Percentiles rank a stretch among this genome's conserved stretches.
Evolutionary conservation across 1,284 basidiomycete species (phyloP).

Genomic region (Phellopilus nigrolimitatus): DNA sequence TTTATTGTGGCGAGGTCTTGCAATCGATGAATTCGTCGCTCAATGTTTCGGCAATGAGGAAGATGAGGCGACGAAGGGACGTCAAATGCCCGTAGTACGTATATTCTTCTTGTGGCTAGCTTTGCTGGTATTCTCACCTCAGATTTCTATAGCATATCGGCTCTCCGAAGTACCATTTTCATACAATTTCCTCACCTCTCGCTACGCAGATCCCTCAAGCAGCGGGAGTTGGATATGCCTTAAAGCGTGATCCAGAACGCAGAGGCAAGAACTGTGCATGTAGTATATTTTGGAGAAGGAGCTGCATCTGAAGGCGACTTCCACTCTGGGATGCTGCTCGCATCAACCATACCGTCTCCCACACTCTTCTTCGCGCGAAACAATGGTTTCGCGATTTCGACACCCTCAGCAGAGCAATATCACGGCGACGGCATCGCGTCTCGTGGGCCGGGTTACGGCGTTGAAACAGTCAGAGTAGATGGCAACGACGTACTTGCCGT

Average conservation of each 20-base stretch:
- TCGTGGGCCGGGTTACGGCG: conserved; percentile 90
- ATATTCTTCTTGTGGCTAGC: not conserved
- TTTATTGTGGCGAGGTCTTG: conserved; percentile 82
- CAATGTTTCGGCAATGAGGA: conserved; percentile 86
- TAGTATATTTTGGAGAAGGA: conserved; percentile 86
- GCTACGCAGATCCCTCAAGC: conserved; percentile 96
- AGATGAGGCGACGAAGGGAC: conserved; percentile 80
- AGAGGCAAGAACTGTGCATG: conserved; percentile 75
- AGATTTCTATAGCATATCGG: conserved; percentile 69
- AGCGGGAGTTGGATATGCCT: conserved; percentile 87
- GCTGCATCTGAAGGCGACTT: conserved; percentile 79
- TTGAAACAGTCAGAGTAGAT: conserved; percentile 88
- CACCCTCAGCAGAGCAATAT: conserved; percentile 86
- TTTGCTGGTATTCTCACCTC: not conserved
- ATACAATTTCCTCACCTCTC: conserved; percentile 92
- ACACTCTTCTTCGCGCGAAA: conserved; percentile 76
- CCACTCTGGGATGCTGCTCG: conserved; percentile 73
- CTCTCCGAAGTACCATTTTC: conserved; percentile 80
- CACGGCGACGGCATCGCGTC: conserved; percentile 79
- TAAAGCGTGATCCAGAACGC: conserved; percentile 74
- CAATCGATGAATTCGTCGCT: conserved; percentile 70
- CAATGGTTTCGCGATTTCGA: conserved; percentile 94
- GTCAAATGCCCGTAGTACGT: conserved; percentile 81
- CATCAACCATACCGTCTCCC: conserved; percentile 71
- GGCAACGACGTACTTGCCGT: conserved; percentile 94